Conservation (phyloP, 2,329 filamentous ascomycete genomes). For the Stemphylium vesicarium region DNA sequence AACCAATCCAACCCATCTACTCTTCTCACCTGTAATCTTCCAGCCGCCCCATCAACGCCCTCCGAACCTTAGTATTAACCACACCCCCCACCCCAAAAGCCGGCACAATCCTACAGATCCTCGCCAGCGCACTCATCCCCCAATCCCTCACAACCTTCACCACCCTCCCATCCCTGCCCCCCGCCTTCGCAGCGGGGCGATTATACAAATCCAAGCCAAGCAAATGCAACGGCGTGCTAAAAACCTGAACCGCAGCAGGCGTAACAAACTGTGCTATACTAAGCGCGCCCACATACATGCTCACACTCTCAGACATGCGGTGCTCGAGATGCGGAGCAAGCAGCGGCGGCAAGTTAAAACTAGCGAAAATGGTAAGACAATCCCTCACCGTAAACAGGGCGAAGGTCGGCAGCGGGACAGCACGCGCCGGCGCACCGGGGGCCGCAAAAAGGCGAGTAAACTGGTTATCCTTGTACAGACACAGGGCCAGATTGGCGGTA, state of each 20-base stretch:
- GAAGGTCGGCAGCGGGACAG: constrained; percentile 74
- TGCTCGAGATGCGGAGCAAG: constrained; percentile 70
- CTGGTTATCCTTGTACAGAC: constrained; percentile 87
- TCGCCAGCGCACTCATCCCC: constrained; percentile 72
- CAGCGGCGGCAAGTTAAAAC: constrained; percentile 85
- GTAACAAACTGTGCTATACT: constrained; percentile 77
- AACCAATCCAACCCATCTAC: no score
- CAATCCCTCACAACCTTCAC: constrained; percentile 75
- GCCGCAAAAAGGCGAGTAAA: constrained; percentile 82
- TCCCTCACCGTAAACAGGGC: constrained; percentile 81
- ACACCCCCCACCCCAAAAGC: constrained; percentile 90
- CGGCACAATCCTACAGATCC: constrained; percentile 84
- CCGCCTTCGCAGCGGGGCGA: constrained; percentile 59
- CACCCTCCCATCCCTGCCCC: constrained; percentile 66
- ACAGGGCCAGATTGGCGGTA: constrained; percentile 81
- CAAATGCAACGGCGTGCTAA: constrained; percentile 84
- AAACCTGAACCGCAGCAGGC: constrained; percentile 77
- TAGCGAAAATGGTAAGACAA: constrained; percentile 87
- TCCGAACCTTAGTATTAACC: constrained; percentile 76
- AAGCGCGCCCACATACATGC: constrained; percentile 57
- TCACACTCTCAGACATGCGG: constrained; percentile 51
- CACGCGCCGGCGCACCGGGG: constrained; percentile 52
- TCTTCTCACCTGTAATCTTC: no score
- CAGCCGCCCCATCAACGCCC: constrained; percentile 65
- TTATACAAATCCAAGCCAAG: constrained; percentile 89